These are phyloP conservation scores for Chrysosporium keratinophilum DNA, from an alignment of 2,329 filamentous ascomycete genomes.

Conservation along the genomic window DNA sequence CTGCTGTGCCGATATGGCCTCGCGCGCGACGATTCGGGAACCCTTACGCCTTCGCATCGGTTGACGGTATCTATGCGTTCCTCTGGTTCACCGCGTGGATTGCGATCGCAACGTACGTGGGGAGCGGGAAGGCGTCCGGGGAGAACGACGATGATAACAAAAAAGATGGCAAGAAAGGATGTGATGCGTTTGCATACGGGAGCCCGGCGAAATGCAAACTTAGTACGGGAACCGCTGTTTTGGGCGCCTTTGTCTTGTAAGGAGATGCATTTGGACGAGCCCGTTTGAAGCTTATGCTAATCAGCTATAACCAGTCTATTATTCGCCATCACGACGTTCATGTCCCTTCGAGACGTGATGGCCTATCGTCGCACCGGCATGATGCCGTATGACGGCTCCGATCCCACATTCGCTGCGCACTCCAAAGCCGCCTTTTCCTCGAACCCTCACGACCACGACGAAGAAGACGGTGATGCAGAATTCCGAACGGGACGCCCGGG, in stretches of 20 bases:
- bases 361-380: slow-evolving; percentile 49
- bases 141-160: slow-evolving; percentile 32
- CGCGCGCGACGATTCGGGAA: slow-evolving; percentile 50
- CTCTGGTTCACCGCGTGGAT: slow-evolving; percentile 53
- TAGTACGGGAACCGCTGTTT: slow-evolving; percentile 45
- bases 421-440: slow-evolving; percentile 40
- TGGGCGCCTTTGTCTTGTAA: slow-evolving; percentile 50
- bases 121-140: slow-evolving; percentile 44
- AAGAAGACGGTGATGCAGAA: slow-evolving; percentile 29
- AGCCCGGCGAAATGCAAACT: slow-evolving; percentile 46
- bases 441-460: slow-evolving; percentile 39
- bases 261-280: slow-evolving; percentile 17
- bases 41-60: slow-evolving; percentile 47
- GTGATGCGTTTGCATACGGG: slow-evolving; percentile 47
- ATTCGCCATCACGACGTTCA: slow-evolving; percentile 43
- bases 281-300: slow-evolving; percentile 1
- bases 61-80: slow-evolving; percentile 46
- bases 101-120: slow-evolving; percentile 47
- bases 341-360: slow-evolving; percentile 46
- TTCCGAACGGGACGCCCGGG: slow-evolving; percentile 33
- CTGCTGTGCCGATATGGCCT: slow-evolving; percentile 51
- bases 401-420: slow-evolving; percentile 41
- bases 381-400: slow-evolving; percentile 39
- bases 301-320: slow-evolving; percentile 37
- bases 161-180: slow-evolving; percentile 38